Conservation (phyloP, 2,329 filamentous ascomycete genomes). For the Trichoderma koningiopsis region DNA sequence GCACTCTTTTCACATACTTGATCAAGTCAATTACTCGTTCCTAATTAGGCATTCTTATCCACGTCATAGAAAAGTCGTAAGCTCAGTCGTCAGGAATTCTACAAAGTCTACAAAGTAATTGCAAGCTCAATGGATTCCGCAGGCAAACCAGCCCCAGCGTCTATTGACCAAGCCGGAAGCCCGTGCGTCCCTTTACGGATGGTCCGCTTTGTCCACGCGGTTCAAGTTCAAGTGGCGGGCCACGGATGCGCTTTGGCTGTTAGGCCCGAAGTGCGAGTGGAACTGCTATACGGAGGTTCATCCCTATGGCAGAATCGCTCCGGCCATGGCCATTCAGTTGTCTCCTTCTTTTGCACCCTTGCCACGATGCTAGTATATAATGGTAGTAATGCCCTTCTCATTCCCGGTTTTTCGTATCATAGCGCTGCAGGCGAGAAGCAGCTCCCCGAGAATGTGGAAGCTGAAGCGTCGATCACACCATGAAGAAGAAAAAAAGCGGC, state of each 20-base stretch:
- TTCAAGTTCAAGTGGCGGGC: neutral
- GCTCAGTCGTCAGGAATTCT: neutral
- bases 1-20: neutral
- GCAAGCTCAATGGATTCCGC: neutral
- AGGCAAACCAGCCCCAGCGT: neutral
- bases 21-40: neutral
- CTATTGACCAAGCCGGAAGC: neutral
- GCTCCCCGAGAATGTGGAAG: neutral
- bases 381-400: neutral
- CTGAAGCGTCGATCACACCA: neutral
- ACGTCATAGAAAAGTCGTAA: neutral
- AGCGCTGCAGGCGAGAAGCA: slow-evolving; percentile 7
- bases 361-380: neutral
- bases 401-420: neutral
- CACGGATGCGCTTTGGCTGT: slow-evolving; percentile 12
- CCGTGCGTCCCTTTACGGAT: neutral
- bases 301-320: neutral
- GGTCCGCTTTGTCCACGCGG: slow-evolving; percentile 13
- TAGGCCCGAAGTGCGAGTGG: slow-evolving; percentile 24
- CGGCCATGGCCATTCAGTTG: neutral
- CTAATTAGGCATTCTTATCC: neutral
- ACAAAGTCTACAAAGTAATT: neutral
- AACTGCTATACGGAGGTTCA: neutral
- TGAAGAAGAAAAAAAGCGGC: neutral
- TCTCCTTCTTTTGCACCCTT: neutral